Evolutionary conservation across 345 rosid genomes (phyloP).

Genomic region (Xanthoceras sorbifolium): DNA sequence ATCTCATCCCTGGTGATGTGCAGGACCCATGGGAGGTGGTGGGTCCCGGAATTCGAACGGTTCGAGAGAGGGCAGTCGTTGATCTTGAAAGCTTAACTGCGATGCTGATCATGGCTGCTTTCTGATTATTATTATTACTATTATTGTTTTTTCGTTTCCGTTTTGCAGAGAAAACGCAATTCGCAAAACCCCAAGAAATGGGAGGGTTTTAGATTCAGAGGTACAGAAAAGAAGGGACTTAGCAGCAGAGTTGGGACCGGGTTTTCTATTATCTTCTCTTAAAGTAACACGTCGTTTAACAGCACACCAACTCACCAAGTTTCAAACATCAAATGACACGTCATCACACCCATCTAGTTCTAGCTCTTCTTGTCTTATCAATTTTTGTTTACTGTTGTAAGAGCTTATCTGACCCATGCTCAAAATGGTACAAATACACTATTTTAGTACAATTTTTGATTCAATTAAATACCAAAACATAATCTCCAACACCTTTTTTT

Average conservation of each 20-base stretch:
- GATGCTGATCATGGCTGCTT: slow-evolving; percentile 46
- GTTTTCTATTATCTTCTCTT: neutral
- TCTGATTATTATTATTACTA: slow-evolving; percentile 8
- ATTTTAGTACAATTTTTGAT: no score
- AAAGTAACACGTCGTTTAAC: neutral
- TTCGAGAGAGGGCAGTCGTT: slow-evolving; percentile 17
- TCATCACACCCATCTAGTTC: no score
- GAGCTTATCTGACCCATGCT: no score
- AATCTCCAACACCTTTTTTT: no score
- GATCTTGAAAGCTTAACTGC: slow-evolving; percentile 40
- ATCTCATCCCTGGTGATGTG: slow-evolving; percentile 35
- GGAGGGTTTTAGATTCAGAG: slow-evolving; percentile 19
- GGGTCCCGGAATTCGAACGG: neutral
- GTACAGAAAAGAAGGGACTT: neutral
- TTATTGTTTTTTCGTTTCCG: neutral
- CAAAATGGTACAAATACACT: no score
- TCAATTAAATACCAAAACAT: no score
- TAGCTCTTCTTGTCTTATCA: no score
- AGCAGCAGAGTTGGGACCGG: neutral
- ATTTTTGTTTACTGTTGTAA: no score
- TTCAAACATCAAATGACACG: neutral
- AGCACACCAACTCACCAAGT: neutral
- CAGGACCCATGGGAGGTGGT: slow-evolving; percentile 9
- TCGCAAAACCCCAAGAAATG: neutral
- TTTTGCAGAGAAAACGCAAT: neutral